Percentiles rank a stretch among this genome's conserved stretches.
phyloP scores from a whole-genome alignment of 352 stramenopile species.

The Phytopythium cucurbitacearum region DNA sequence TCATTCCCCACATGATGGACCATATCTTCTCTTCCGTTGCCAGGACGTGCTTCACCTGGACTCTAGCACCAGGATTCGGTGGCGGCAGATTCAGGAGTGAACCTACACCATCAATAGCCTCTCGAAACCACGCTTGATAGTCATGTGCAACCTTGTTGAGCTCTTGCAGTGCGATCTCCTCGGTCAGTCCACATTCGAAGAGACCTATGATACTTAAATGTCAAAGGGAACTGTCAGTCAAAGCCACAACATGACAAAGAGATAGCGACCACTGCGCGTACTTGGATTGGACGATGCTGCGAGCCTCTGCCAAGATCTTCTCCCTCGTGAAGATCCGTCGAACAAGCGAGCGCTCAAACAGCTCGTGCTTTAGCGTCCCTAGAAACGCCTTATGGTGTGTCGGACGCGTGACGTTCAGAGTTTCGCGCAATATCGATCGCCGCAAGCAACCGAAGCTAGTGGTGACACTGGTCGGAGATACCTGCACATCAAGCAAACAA shows the following conservation, averaged over 20 bases:
- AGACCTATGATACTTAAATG: conserved; percentile 52
- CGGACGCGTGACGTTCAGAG: conserved; percentile 45
- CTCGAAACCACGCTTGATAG: conserved; percentile 47
- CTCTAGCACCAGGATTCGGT: conserved; percentile 13
- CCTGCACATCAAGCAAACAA: conserved; percentile 23
- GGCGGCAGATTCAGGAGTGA: conserved; percentile 36
- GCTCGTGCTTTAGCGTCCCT: conserved; percentile 79
- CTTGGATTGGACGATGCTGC: conserved; percentile 55
- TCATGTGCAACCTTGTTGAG: conserved; percentile 51
- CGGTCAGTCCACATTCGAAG: conserved; percentile 58
- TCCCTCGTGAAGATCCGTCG: conserved; percentile 22
- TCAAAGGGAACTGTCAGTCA: too few species aligned
- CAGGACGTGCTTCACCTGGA: conserved; percentile 43
- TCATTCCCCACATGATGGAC: conserved; percentile 81
- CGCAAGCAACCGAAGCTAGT: conserved; percentile 73
- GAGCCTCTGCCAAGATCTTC: conserved; percentile 34
- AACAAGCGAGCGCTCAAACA: conserved; percentile 64
- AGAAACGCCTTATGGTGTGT: conserved; percentile 64
- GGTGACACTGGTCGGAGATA: conserved; percentile 78
- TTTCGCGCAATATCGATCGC: conserved; percentile 63
- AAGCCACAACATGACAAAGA: conserved; percentile 3
- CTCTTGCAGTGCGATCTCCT: conserved; percentile 52
- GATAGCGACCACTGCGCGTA: conserved; percentile 12
- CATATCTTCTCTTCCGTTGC: conserved; percentile 85
- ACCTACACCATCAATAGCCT: conserved; percentile 15